Base-by-base conservation (phyloP, 2,329 filamentous ascomycete genomes). In the Phialocephala subalpina region DNA sequence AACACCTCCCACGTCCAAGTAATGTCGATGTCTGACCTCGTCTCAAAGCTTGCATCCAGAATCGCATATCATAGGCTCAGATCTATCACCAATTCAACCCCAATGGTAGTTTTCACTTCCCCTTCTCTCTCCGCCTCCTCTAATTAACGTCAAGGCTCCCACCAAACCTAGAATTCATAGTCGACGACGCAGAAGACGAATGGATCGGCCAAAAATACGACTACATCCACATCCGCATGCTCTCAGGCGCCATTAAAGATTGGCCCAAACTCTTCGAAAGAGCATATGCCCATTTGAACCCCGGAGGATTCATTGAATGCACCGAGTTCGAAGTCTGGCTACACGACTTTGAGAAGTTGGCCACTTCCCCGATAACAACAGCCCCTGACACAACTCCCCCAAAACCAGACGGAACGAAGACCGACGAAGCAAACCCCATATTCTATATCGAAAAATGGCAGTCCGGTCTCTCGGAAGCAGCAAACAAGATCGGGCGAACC, bases 201-300 rank as follows among this genome's bases (percentile, higher is more conserved):
- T 73, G 74, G 66, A 71, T 72, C 42, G 64, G 73, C 20, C 58
- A 60, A 9, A 59, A 70, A 11, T 76, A 78, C 67, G 49, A 64
- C 35, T 80, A 73, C 59, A 78, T 81, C 62, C 79, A 81, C 60
- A 72, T 75, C 1, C 76, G 80, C 0, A 78, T 75, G 42, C 76
- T 81, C 68, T 72, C 74, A 2, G 78, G 76, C 1, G 74, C 77
- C 12, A 76, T 81, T 62, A 75, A 73, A 38, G 72, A 80, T 69
- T 75, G 72, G 71, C 67, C 65, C 3, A 38, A 56, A 7, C 64
- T 75, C 3, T 45, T 73, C 3, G 12, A 63, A 1, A 68, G 73
- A 64, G 69, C 69, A 7, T 73, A 66, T 35, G 52, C 62, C 0
- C 61, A 73, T 58, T 59, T 73, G 0, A 64, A 72, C 14, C 72